These are phyloP conservation scores for Xylariaceae sp. DNA, from an alignment of 2,329 filamentous ascomycete species.

Conservation along the genomic window DNA sequence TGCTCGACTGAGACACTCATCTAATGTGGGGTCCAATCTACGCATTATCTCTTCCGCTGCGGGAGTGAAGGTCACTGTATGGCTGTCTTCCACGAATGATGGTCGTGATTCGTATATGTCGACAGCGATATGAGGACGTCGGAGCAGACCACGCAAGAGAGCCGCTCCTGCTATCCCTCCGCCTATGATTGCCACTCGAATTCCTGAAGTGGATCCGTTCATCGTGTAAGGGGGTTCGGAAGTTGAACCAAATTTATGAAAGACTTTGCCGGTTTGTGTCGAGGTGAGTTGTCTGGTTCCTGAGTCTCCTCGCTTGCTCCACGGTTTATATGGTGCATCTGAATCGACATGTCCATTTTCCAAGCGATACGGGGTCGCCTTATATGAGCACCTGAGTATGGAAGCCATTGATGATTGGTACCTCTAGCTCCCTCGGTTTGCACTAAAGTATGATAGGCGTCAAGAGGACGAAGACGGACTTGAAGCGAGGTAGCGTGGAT, in stretches of 20 bases:
- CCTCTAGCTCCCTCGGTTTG: neutral
- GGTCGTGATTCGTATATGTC: conserved; percentile 30
- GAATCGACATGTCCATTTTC: neutral
- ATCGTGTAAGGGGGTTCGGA: conserved; percentile 12
- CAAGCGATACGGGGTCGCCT: neutral
- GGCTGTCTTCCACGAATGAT: conserved; percentile 25
- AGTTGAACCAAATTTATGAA: neutral
- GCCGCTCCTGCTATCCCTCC: conserved; percentile 26
- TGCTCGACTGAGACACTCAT: conserved; percentile 25
- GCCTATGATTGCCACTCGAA: conserved; percentile 31
- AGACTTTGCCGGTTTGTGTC: neutral
- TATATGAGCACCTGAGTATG: neutral
- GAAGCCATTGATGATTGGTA: neutral
- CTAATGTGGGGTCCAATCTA: conserved; percentile 26
- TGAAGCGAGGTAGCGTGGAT: neutral
- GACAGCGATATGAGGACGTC: conserved; percentile 28
- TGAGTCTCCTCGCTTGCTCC: neutral
- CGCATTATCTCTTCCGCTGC: conserved; percentile 22
- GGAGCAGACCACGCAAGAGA: conserved; percentile 27
- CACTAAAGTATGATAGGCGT: neutral
- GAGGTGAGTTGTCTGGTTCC: neutral
- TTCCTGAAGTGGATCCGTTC: conserved; percentile 21
- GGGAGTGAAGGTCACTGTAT: conserved; percentile 21
- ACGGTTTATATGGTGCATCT: neutral
- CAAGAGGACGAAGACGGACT: neutral